Evolutionary conservation across 805 yeast species (phyloP).

Genomic region (Torulaspora maleeae): DNA sequence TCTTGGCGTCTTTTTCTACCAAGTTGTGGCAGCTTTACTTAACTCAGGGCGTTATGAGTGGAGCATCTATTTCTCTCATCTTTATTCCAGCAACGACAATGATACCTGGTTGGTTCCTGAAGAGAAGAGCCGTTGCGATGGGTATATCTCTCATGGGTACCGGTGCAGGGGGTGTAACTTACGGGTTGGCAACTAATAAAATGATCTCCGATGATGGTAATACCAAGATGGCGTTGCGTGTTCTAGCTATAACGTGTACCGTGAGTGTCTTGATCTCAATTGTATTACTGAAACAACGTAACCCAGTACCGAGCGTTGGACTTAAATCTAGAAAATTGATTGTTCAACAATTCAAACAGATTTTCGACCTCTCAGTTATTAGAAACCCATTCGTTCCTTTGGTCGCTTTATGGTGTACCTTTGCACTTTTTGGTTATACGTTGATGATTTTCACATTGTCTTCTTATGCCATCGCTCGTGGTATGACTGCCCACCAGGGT

Average conservation of each 20-base stretch:
- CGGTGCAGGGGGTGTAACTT: slow-evolving; percentile 49
- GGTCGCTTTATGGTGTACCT: slow-evolving; percentile 38
- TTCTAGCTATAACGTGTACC: slow-evolving; percentile 42
- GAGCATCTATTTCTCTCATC: slow-evolving; percentile 48
- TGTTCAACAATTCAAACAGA: slow-evolving; percentile 26
- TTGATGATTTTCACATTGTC: slow-evolving; percentile 45
- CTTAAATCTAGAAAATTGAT: slow-evolving; percentile 22
- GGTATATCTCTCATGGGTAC: slow-evolving; percentile 49
- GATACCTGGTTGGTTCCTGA: slow-evolving; percentile 67
- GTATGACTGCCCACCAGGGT: slow-evolving; percentile 42
- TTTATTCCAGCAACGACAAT: slow-evolving; percentile 56
- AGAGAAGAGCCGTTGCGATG: slow-evolving; percentile 52
- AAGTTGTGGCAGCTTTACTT: slow-evolving; percentile 61
- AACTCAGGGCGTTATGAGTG: slow-evolving; percentile 63
- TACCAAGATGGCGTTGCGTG: slow-evolving; percentile 46
- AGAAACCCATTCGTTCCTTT: slow-evolving; percentile 33
- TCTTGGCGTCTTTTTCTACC: slow-evolving; percentile 57
- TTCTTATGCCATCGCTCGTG: slow-evolving; percentile 45
- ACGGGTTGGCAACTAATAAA: slow-evolving; percentile 40
- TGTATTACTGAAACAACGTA: slow-evolving; percentile 44
- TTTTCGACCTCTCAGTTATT: slow-evolving; percentile 36
- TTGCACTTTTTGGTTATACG: slow-evolving; percentile 40
- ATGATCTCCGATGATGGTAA: slow-evolving; percentile 41
- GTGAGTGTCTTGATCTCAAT: slow-evolving; percentile 39
- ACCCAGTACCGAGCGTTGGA: slow-evolving; percentile 33